phyloP scores from a whole-genome alignment of 495 filamentous ascomycete species.

The Niebla homalea region DNA sequence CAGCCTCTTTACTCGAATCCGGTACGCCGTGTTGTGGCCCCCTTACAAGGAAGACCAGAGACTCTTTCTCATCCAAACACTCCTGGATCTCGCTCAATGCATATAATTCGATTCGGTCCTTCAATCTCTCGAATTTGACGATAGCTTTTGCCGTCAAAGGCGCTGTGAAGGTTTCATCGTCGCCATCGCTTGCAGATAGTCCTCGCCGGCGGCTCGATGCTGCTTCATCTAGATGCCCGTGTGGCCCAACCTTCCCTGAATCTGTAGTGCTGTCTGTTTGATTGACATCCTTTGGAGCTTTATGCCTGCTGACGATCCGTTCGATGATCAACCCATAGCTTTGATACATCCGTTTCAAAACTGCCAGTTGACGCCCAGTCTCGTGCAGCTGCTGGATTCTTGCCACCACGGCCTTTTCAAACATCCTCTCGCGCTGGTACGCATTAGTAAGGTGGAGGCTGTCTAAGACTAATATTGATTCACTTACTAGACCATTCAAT shows the following conservation, averaged over 20 bases:
- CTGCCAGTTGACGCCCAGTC: slow-evolving; percentile 51
- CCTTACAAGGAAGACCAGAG: slow-evolving; percentile 54
- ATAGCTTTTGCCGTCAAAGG: slow-evolving; percentile 49
- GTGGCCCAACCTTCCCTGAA: no score
- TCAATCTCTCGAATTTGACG: slow-evolving; percentile 61
- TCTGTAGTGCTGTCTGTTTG: neutral
- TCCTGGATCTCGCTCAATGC: slow-evolving; percentile 71
- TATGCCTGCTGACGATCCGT: slow-evolving; percentile 47
- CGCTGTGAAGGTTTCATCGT: slow-evolving; percentile 35
- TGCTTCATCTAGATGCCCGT: no score
- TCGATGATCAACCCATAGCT: slow-evolving; percentile 68
- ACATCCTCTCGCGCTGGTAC: slow-evolving; percentile 42
- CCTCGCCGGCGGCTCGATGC: no score
- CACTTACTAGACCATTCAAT: slow-evolving; percentile 43
- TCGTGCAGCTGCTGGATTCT: slow-evolving; percentile 61
- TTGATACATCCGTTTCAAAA: slow-evolving; percentile 62
- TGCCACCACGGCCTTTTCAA: slow-evolving; percentile 41
- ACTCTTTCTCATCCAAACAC: slow-evolving; percentile 65
- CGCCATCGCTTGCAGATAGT: neutral
- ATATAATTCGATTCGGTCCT: slow-evolving; percentile 63
- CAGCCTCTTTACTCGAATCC: slow-evolving; percentile 6
- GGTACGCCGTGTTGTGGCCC: neutral
- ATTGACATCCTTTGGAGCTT: slow-evolving; percentile 26
- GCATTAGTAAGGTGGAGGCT: slow-evolving; percentile 1
- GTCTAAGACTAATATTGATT: neutral